Evolutionary conservation across 345 rosid species (phyloP).

Genomic region (Melaleuca alternifolia): DNA sequence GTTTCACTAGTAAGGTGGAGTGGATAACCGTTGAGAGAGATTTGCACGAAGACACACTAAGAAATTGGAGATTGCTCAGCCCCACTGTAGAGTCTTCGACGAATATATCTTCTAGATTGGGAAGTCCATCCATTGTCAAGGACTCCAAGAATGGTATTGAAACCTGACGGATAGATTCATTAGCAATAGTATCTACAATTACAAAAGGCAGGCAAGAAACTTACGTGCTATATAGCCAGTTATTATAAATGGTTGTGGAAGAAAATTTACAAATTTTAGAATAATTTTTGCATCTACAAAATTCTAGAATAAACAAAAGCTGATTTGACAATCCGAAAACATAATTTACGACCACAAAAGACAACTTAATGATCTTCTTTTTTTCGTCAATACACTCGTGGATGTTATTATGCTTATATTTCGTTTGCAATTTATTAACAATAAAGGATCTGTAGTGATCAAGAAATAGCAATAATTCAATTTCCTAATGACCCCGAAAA

Average conservation of each 20-base stretch:
- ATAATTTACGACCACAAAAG: neutral
- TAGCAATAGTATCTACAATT: neutral
- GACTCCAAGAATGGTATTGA: neutral
- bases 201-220: neutral
- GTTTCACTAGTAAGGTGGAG: rapidly evolving
- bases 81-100: neutral
- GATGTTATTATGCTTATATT: neutral
- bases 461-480: neutral
- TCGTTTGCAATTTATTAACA: neutral
- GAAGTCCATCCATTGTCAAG: neutral
- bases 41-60: neutral
- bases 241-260: neutral
- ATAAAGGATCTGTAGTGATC: neutral
- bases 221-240: neutral
- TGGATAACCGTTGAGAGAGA: neutral
- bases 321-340: neutral
- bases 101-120: neutral
- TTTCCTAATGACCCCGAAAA: neutral
- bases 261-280: too few relatives aligned
- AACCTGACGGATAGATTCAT: neutral
- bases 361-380: neutral
- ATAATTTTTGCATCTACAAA: neutral
- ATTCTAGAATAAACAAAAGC: neutral
- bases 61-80: neutral
- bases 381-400: neutral